These are phyloP conservation scores for Epichloe sp. DNA, from an alignment of 2,329 filamentous ascomycete species.

Conservation along the genomic window DNA sequence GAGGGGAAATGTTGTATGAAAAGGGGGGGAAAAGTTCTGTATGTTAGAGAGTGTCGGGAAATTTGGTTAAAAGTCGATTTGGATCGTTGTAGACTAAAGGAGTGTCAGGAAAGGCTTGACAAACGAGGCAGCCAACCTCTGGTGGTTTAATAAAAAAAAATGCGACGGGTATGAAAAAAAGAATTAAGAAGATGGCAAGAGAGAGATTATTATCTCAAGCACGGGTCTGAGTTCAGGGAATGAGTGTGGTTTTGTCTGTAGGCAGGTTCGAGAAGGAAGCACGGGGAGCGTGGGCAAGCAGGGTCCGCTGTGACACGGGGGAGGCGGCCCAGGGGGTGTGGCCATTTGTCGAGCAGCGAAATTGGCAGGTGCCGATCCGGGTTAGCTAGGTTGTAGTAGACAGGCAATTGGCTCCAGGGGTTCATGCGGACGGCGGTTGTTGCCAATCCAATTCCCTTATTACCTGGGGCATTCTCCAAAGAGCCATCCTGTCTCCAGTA, in stretches of 20 bases:
- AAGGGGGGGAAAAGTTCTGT: neutral
- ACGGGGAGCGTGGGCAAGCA: neutral
- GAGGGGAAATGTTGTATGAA: neutral
- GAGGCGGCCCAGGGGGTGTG: neutral
- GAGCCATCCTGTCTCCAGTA: neutral
- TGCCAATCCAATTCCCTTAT: neutral
- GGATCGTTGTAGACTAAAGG: neutral
- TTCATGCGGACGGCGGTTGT: neutral
- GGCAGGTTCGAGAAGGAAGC: neutral
- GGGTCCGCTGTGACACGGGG: neutral
- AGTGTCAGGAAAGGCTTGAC: constrained; percentile 7
- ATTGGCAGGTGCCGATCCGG: constrained; percentile 1
- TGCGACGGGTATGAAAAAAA: neutral
- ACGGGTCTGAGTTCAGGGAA: neutral
- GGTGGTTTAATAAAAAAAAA: neutral
- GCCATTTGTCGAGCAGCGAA: constrained; percentile 1
- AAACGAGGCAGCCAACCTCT: constrained; percentile 7
- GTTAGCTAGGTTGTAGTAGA: neutral
- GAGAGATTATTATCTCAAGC: neutral
- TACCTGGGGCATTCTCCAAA: neutral
- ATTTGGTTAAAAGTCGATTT: neutral
- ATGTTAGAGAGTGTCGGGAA: constrained; percentile 3
- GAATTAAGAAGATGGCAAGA: neutral
- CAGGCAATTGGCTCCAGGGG: neutral
- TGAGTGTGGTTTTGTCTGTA: constrained; percentile 3